Evolutionary conservation across 805 yeast species (phyloP).

Genomic region (Candida insectalens): DNA sequence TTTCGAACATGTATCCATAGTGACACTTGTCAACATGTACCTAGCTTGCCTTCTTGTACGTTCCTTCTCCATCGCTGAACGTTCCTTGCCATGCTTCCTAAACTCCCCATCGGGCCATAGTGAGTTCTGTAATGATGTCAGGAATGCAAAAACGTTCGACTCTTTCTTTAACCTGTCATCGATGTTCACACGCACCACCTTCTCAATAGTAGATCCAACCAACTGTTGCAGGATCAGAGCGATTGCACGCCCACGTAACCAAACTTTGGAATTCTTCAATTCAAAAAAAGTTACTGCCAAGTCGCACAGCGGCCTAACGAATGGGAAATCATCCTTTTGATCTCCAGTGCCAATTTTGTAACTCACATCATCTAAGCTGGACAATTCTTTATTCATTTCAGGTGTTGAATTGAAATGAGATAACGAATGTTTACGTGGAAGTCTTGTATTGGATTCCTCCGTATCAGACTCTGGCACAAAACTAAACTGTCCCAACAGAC

Average conservation of each 20-base stretch:
- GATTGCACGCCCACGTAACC: slow-evolving; percentile 82
- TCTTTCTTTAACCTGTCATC: slow-evolving; percentile 30
- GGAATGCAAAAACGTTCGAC: slow-evolving; percentile 32
- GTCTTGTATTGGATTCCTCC: too few relatives aligned
- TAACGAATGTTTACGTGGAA: neutral
- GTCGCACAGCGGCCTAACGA: slow-evolving; percentile 78
- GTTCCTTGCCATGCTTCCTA: slow-evolving; percentile 31
- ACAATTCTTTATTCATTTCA: slow-evolving; percentile 48
- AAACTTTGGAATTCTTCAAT: slow-evolving; percentile 45
- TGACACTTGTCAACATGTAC: slow-evolving; percentile 42
- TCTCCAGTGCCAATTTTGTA: slow-evolving; percentile 26
- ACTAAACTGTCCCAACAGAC: slow-evolving; percentile 18
- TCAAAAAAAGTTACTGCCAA: slow-evolving; percentile 62
- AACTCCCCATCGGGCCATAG: slow-evolving; percentile 47
- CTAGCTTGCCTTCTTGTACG: slow-evolving; percentile 49
- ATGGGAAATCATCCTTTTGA: slow-evolving; percentile 27
- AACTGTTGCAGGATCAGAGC: slow-evolving; percentile 75
- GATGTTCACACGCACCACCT: slow-evolving; percentile 40
- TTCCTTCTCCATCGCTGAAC: slow-evolving; percentile 43
- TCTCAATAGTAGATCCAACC: slow-evolving; percentile 78
- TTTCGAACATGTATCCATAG: slow-evolving; percentile 57
- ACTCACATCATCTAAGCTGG: slow-evolving; percentile 34
- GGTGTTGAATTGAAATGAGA: slow-evolving; percentile 1
- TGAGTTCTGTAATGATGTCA: slow-evolving; percentile 21
- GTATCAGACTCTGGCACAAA: neutral